Percentiles rank a stretch among this genome's conserved stretches.
Conservation (phyloP, 2,329 filamentous ascomycete genomes). For the Xylariomycetidae sp. region DNA sequence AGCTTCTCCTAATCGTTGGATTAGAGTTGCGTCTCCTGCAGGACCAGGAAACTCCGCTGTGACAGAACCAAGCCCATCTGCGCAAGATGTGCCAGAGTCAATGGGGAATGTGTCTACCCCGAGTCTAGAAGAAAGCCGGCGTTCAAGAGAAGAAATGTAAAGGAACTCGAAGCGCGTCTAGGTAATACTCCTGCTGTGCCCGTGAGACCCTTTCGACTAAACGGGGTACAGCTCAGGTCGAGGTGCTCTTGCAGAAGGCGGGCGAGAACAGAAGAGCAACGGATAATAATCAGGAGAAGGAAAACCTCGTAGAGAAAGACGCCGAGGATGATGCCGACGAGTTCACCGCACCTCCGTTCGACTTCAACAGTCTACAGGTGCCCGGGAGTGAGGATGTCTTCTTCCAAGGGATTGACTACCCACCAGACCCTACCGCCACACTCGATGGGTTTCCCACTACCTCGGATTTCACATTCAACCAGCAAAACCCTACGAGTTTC, state of each 20-base stretch:
- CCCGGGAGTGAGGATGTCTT: slow-evolving; percentile 20
- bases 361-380: slow-evolving; percentile 15
- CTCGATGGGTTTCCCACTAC: slow-evolving; percentile 7
- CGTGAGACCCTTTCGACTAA: too few relatives aligned
- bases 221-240: slow-evolving; percentile 64
- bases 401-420: slow-evolving; percentile 23
- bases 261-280: too few relatives aligned
- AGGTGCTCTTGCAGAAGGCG: slow-evolving; percentile 69
- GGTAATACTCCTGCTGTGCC: too few relatives aligned
- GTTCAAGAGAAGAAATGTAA: slow-evolving; percentile 84
- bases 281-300: not conserved
- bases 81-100: slow-evolving; percentile 69
- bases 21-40: slow-evolving; percentile 49
- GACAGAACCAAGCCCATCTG: slow-evolving; percentile 78
- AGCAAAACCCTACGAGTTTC: slow-evolving; percentile 10
- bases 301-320: not conserved
- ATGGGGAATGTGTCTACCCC: slow-evolving; percentile 80
- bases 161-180: slow-evolving; percentile 80
- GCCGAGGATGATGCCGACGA: not conserved
- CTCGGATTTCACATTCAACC: slow-evolving; percentile 12
- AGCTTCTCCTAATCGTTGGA: slow-evolving; percentile 10
- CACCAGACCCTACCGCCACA: slow-evolving; percentile 7
- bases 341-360: too few relatives aligned
- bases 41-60: slow-evolving; percentile 81
- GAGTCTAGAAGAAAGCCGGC: slow-evolving; percentile 85